A percentile compares a stretch with the other conserved stretches of the same genome.
phyloP scores from a whole-genome alignment of 495 filamentous ascomycete species.

The Bacidia gigantensis region DNA sequence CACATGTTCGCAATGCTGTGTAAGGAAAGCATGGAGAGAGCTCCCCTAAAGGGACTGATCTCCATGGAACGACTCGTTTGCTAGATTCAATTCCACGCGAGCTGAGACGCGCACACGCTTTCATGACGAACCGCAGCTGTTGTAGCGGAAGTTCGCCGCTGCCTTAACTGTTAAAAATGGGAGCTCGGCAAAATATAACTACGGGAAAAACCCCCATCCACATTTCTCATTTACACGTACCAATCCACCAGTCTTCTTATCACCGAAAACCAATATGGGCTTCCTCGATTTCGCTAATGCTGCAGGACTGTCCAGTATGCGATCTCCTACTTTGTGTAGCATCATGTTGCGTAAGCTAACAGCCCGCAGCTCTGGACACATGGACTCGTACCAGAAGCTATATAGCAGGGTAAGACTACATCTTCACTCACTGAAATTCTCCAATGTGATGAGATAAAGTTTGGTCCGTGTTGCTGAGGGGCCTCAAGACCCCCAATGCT shows the following conservation, averaged over 20 bases:
- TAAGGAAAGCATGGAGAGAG: too few species aligned
- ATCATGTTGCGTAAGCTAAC: constrained; percentile 23
- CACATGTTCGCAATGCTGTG: too few species aligned
- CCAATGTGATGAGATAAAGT: constrained; percentile 68
- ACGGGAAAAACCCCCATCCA: too few species aligned
- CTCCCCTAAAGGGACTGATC: neutral
- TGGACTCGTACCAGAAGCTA: constrained; percentile 86
- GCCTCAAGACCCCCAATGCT: constrained; percentile 91
- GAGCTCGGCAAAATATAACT: too few species aligned
- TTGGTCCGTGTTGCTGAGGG: constrained; percentile 99
- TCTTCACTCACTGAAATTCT: neutral
- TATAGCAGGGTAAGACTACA: constrained; percentile 64
- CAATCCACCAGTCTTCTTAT: too few species aligned
- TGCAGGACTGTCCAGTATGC: constrained; percentile 72
- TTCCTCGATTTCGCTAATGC: constrained; percentile 87
- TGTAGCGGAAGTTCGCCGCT: neutral
- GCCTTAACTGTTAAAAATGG: neutral
- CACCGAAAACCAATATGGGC: constrained; percentile 72
- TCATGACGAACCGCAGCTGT: too few species aligned
- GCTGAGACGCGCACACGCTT: too few species aligned
- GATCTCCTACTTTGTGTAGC: constrained; percentile 7
- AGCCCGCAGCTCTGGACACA: constrained; percentile 70
- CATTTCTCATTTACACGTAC: too few species aligned
- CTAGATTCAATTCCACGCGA: too few species aligned
- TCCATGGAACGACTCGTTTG: too few species aligned